These are phyloP conservation scores for Hura crepitans DNA, from an alignment of 441 rosid species.

Conservation along the genomic window DNA sequence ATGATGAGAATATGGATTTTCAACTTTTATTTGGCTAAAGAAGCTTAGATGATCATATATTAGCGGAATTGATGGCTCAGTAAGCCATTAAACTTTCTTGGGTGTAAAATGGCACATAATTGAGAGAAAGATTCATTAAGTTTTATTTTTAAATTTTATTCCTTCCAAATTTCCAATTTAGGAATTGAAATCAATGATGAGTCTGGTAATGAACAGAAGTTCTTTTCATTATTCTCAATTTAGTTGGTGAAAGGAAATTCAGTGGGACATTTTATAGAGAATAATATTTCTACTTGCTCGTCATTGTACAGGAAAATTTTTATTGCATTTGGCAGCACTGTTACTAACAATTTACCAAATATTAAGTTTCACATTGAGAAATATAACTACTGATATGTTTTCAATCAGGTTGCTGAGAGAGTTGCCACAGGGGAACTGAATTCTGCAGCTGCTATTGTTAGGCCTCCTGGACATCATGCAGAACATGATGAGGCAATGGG, in stretches of 20 bases:
- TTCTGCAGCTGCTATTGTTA: constrained; percentile 76
- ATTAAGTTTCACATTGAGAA: not conserved
- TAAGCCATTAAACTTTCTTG: not conserved
- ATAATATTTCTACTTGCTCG: not conserved
- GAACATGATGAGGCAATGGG: constrained; percentile 87
- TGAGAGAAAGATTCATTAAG: not conserved
- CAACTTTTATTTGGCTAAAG: not conserved
- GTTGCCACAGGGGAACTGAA: constrained; percentile 77
- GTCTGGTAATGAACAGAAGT: not conserved
- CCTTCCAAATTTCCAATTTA: not conserved
- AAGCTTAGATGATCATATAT: not conserved
- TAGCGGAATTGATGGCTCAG: not conserved
- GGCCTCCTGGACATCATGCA: constrained; percentile 99
- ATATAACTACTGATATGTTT: constrained; percentile 8
- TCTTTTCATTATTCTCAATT: not conserved
- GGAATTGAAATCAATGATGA: not conserved
- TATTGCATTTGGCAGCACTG: not conserved
- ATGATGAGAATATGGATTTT: not conserved
- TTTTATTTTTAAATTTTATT: constrained; percentile 1
- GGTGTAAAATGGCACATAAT: not conserved
- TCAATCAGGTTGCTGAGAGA: constrained; percentile 56
- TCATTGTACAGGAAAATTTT: not conserved
- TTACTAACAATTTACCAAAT: not conserved
- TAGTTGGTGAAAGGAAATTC: not conserved
- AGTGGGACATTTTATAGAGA: not conserved